These are phyloP conservation scores for Ogataea nitratoaversa DNA, from an alignment of 805 yeast genomes.

Conservation along the genomic window DNA sequence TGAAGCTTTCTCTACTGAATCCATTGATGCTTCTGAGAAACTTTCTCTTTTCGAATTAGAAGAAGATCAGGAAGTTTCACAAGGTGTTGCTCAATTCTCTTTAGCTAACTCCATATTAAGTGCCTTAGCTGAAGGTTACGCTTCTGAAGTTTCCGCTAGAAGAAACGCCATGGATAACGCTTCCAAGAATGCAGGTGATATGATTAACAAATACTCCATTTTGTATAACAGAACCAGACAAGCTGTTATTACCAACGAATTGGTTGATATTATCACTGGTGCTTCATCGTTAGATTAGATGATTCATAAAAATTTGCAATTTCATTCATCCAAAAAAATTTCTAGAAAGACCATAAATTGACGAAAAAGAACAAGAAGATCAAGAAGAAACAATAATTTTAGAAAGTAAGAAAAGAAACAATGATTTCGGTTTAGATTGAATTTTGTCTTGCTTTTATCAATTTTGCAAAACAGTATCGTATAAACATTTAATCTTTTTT, in stretches of 20 bases:
- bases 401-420: neutral
- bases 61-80: conserved; percentile 63
- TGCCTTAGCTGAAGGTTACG: conserved; percentile 97
- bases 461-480: neutral
- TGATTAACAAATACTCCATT: conserved; percentile 94
- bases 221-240: conserved; percentile 99
- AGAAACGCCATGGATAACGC: conserved; percentile 99
- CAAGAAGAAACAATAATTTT: neutral
- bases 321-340: neutral
- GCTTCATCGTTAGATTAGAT: conserved; percentile 91
- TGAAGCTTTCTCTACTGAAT: conserved; percentile 61
- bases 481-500: too few relatives aligned
- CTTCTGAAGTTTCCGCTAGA: conserved; percentile 96
- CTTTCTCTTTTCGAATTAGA: conserved; percentile 78
- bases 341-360: neutral
- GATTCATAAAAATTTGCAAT: too few relatives aligned
- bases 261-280: conserved; percentile 99
- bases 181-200: conserved; percentile 98
- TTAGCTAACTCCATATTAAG: conserved; percentile 85
- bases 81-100: conserved; percentile 73
- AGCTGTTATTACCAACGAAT: conserved; percentile 98
- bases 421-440: neutral
- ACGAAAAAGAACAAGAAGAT: neutral
- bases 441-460: neutral
- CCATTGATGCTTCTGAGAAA: conserved; percentile 82